These are phyloP conservation scores for Chlorella sp. DNA, from an alignment of 139 green algal genomes.

Conservation along the genomic window DNA sequence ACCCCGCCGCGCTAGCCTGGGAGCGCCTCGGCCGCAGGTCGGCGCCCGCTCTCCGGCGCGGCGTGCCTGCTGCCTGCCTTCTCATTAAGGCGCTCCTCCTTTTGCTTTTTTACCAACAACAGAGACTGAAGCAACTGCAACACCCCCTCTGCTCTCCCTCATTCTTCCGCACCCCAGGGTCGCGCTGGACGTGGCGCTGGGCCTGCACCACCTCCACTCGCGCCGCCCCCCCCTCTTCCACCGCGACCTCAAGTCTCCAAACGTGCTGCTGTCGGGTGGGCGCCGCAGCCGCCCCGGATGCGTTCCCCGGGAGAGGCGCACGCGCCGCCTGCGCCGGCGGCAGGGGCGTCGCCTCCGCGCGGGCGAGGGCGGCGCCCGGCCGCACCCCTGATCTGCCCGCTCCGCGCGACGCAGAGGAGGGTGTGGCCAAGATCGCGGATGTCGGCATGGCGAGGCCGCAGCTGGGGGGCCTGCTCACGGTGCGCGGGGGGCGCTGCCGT, in stretches of 20 bases:
- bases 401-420: conserved; percentile 70
- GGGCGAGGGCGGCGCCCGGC: too few species aligned
- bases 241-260: conserved; percentile 82
- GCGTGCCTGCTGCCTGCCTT: neutral
- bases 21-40: conserved; percentile 63
- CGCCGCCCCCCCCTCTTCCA: conserved; percentile 72
- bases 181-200: too few species aligned
- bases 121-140: too few species aligned
- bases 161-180: too few species aligned
- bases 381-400: too few species aligned
- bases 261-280: conserved; percentile 69
- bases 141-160: too few species aligned
- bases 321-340: too few species aligned
- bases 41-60: conserved; percentile 45
- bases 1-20: conserved; percentile 65
- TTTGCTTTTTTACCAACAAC: too few species aligned
- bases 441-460: conserved; percentile 79
- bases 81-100: neutral
- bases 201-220: neutral
- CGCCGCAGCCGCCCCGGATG: too few species aligned
- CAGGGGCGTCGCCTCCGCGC: too few species aligned
- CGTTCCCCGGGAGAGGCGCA: too few species aligned
- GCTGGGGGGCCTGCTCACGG: conserved; percentile 86
- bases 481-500: conserved; percentile 80
- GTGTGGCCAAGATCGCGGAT: conserved; percentile 75